Evolutionary conservation across 2,329 filamentous ascomycete genomes (phyloP).

Genomic region (Botrytis porri): DNA sequence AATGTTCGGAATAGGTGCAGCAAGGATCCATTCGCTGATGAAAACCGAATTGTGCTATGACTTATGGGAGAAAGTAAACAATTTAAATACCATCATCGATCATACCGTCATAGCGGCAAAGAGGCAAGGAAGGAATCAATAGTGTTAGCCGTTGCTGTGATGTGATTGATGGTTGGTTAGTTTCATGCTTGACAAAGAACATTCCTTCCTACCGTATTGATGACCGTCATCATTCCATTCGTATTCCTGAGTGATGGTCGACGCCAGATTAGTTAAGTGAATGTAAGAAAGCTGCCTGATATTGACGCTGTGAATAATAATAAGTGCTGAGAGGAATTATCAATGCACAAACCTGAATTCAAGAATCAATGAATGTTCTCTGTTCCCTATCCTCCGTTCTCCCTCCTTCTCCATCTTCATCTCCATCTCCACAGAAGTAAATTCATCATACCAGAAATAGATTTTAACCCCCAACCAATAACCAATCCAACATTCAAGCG

Average conservation of each 20-base stretch:
- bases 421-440: not conserved
- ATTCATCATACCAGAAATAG: not conserved
- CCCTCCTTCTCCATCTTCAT: not conserved
- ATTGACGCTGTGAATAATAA: not conserved
- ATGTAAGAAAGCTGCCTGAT: not conserved
- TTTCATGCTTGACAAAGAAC: not conserved
- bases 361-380: not conserved
- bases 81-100: not conserved
- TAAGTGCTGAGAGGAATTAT: not conserved
- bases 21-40: not conserved
- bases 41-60: not conserved
- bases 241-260: not conserved
- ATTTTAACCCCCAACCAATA: not conserved
- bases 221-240: not conserved
- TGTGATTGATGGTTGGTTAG: not conserved
- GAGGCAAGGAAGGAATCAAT: not conserved
- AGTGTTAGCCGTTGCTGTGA: not conserved
- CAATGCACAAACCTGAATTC: no score
- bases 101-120: not conserved
- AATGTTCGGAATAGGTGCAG: not conserved
- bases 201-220: not conserved
- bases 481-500: not conserved
- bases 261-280: not conserved
- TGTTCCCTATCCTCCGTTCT: not conserved
- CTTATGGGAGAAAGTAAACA: not conserved